Conservation (phyloP, 495 filamentous ascomycete species). For the Aspergillus mulundensis region DNA sequence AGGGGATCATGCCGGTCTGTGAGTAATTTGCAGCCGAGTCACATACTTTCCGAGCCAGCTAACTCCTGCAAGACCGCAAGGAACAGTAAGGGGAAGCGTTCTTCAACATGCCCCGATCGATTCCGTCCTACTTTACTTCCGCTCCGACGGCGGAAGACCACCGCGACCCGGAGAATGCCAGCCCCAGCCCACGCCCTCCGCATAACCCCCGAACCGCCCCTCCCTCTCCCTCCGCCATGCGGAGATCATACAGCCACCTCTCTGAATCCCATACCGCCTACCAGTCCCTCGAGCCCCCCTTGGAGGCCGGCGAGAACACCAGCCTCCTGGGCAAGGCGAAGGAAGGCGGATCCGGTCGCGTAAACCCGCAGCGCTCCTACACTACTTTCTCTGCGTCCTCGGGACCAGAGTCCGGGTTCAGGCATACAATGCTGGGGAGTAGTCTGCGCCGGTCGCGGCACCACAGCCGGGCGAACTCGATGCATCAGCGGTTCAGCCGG, state of each 20-base stretch:
- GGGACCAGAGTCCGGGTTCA: slow-evolving; percentile 27
- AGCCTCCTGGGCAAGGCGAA: slow-evolving; percentile 28
- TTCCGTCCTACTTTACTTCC: slow-evolving; percentile 17
- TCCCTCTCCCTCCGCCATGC: slow-evolving; percentile 34
- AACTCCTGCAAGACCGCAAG: slow-evolving; percentile 4
- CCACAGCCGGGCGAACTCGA: slow-evolving; percentile 65
- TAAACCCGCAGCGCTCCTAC: slow-evolving; percentile 35
- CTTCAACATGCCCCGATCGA: slow-evolving; percentile 22
- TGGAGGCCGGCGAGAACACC: slow-evolving; percentile 36
- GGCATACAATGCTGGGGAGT: slow-evolving; percentile 30
- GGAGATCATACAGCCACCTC: slow-evolving; percentile 33
- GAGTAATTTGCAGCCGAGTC: neutral
- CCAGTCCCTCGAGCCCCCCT: slow-evolving; percentile 31
- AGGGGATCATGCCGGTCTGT: slow-evolving; percentile 10
- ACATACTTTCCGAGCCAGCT: neutral
- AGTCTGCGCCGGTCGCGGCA: slow-evolving; percentile 53
- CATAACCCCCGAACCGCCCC: slow-evolving; percentile 35
- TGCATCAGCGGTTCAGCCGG: slow-evolving; percentile 51
- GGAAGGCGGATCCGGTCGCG: slow-evolving; percentile 7
- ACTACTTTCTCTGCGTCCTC: slow-evolving; percentile 34
- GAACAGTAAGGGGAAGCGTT: slow-evolving; percentile 16
- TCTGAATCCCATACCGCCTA: slow-evolving; percentile 38
- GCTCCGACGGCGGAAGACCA: slow-evolving; percentile 10
- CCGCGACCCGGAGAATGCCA: slow-evolving; percentile 11
- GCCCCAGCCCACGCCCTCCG: neutral